Base-by-base conservation (phyloP, 2,329 filamentous ascomycete genomes). In the Colletotrichum acutatum region DNA sequence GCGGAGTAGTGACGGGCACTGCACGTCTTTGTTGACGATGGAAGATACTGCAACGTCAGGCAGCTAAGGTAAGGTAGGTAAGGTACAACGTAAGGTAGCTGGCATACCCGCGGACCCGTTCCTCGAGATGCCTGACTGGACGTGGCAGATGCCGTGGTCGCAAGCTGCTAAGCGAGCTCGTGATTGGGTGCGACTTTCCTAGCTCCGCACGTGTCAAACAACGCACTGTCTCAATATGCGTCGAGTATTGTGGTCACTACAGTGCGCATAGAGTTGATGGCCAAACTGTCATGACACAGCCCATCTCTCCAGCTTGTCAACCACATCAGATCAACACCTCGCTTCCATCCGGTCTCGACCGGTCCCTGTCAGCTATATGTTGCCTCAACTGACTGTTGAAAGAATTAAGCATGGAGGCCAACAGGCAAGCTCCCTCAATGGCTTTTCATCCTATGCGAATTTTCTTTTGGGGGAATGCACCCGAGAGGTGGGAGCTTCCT, bases 141-240 rank as follows among this genome's bases (percentile, higher is more conserved):
- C 67, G 67, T 73, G 71, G 71, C 71, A 73, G 42, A 65, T 56
- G 24, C 16, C 71, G 67, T 71, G 67, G 71, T 54, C 46, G 61
- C 14, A 56, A 67, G 26, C 16, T 7, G 24, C n/a, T 24, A 52
- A 56, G 12, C 28, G n/a, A 46, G 19, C 24, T 14, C 14, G 19
- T 72, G 69, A 72, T 72, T 72, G 69, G 69, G 28, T 30, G 12
- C 8, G 28, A 11, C 16, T 24, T 28, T 7, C 5, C 16, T 11
- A 28, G 24, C 32, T n/a, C 19, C n/a, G 30, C 24, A 6, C 7
- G 19, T 8, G 6, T 12, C 5, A n/a, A 28, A 49, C 8, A 11
- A 1, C 22, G 30, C 62, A 65, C 62, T 57, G 62, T 65, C 24
- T 16, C 12, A 26, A 3, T 0, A 2, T 2, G 2, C 14, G 8